These are phyloP conservation scores for Trichoderma guizhouense DNA, from an alignment of 2,329 filamentous ascomycete species.

Conservation along the genomic window DNA sequence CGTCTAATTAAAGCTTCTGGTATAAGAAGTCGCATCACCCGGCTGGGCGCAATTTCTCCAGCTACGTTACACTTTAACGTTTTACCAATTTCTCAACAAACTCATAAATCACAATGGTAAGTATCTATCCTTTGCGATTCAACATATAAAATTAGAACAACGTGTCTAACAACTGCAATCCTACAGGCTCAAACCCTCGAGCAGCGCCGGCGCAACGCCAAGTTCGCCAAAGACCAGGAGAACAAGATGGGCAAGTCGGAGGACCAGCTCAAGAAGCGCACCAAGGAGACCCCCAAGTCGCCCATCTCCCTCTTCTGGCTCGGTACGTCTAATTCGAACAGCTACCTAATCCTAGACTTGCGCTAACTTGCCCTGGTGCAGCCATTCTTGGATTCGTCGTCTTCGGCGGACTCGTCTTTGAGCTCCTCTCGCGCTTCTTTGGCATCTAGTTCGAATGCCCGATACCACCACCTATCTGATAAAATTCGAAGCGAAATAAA, in stretches of 20 bases:
- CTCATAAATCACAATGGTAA: constrained; percentile 9
- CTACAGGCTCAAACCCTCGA: constrained; percentile 75
- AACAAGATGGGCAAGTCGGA: constrained; percentile 72
- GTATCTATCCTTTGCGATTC: not conserved
- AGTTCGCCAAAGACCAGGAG: constrained; percentile 72
- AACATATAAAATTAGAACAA: not conserved
- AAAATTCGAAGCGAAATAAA: not conserved
- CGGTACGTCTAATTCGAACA: constrained; percentile 38
- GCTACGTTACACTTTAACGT: not conserved
- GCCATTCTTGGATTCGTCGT: constrained; percentile 58
- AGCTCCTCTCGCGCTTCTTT: constrained; percentile 54
- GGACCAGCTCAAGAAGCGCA: constrained; percentile 58
- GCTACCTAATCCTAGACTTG: not conserved
- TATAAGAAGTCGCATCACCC: constrained; percentile 3
- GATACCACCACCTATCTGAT: not conserved
- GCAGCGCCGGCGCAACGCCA: constrained; percentile 76
- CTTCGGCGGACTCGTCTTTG: constrained; percentile 59
- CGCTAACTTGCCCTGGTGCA: constrained; percentile 25
- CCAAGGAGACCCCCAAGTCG: constrained; percentile 55
- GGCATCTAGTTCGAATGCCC: constrained; percentile 24
- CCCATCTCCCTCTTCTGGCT: constrained; percentile 64
- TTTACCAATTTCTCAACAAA: not conserved
- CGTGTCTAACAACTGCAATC: not conserved
- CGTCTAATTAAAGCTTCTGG: not conserved
- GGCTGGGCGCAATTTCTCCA: not conserved